Base-by-base conservation (phyloP, 441 rosid species). In the Jatropha multifida region DNA sequence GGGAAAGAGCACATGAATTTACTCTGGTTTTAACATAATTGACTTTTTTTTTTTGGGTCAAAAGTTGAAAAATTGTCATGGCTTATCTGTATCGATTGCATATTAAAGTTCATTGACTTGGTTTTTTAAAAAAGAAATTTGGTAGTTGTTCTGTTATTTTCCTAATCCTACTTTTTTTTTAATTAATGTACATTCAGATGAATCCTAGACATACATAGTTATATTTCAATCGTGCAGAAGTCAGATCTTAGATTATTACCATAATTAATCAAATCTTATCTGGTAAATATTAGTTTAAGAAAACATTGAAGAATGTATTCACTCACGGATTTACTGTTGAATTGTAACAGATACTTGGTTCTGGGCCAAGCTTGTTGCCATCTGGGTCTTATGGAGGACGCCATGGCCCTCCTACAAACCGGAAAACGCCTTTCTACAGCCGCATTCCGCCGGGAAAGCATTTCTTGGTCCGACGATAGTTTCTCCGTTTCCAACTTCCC, bases 351-450 rank as follows among this genome's bases (percentile, higher is more conserved):
- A 86, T 95, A 92, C 81, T 79, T 85, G 85, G 88, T 93, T 62
- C 74, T 95, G 0, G 99, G 99, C 60, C 93, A 93, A 85, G 99
- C 99, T 15, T 95, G 99, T 76, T 88, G 93, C 79, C 93, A 93
- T 74, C 80, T 95, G 15, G 98, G 99, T 63, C 80, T 93, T 3
- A 92, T 95, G 99, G 99, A 95, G 78, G 99, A 95, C 72, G 98
- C 98, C 0, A 87, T 95, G 93, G 96, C 84, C 13, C 96, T 95
- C n/a, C 92, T 95, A 48, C 98, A 95, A 77, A 92, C 96, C 68
- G 97, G 98, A 5, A 95, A 95, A 83, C 95, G 99, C 68, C 83
- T 95, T 46, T 90, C 94, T 42, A 87, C 92, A 0, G 98, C 94
- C 7, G 98, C 98, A 4, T 87, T 87, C 73, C 99, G 99, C 70